A percentile compares a stretch with the other conserved stretches of the same genome.
Evolutionary conservation across 2,329 filamentous ascomycete genomes (phyloP).

Genomic region (Fusarium sp.): DNA sequence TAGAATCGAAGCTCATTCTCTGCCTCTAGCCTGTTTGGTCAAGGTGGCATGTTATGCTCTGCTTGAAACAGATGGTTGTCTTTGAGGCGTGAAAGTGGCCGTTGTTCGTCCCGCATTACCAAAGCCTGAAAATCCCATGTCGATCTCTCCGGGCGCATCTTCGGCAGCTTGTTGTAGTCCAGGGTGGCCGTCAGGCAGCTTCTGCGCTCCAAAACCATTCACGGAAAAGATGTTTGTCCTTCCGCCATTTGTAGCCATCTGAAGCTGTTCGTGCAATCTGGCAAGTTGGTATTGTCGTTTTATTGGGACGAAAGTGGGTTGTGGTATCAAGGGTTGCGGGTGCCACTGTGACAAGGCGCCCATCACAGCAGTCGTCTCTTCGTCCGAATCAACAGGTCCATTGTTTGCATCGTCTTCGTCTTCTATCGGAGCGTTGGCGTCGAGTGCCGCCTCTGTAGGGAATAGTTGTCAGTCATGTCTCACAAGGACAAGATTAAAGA

Average conservation of each 20-base stretch:
- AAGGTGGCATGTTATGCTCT: constrained; percentile 53
- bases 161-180: constrained; percentile 59
- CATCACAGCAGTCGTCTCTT: constrained; percentile 93
- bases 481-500: not conserved
- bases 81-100: constrained; percentile 59
- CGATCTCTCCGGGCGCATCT: constrained; percentile 69
- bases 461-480: constrained; percentile 21
- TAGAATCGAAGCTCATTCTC: not conserved
- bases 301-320: constrained; percentile 70
- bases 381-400: constrained; percentile 89
- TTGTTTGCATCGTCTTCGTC: constrained; percentile 85
- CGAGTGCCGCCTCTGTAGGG: constrained; percentile 80
- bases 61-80: constrained; percentile 60
- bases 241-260: constrained; percentile 73
- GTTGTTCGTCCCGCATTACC: constrained; percentile 53
- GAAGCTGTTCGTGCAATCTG: constrained; percentile 72
- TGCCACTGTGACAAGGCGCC: constrained; percentile 78
- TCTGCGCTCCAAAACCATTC: constrained; percentile 66
- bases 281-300: constrained; percentile 71
- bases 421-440: constrained; percentile 90
- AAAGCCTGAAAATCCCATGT: constrained; percentile 56
- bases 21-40: not conserved
- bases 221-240: constrained; percentile 74
- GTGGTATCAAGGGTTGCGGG: constrained; percentile 80
- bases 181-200: constrained; percentile 61